Base-by-base conservation (phyloP, 495 filamentous ascomycete genomes). In the Pseudomonodictys pantanalensis region DNA sequence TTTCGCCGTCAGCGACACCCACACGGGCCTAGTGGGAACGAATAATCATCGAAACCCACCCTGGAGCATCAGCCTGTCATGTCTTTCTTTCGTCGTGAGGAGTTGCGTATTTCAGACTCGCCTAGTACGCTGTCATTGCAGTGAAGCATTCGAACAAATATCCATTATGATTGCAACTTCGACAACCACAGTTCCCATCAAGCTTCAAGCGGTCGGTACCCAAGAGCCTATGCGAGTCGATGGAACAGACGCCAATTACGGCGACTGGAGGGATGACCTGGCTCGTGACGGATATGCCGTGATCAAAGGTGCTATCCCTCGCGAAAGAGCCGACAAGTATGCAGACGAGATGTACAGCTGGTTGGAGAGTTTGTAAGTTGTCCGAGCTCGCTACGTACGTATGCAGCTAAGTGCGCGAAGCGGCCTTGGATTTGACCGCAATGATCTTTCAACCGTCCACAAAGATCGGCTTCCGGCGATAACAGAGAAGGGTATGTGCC, bases 221-320 rank as follows among this genome's bases (percentile, higher is more conserved):
- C n/a, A 49, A 18, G 30, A 32, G 38, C 39, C 17, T 30, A 56
- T 62, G 52, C 33, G 35, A 20, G 32, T 56, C 11, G 58, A 62
- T 30, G 58, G 58, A 22, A 56, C 35, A 22, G 58, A 62, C 33
- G 39, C 46, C 2, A 43, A 22, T 2, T 63, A 46, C 45, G 54
- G 26, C 15, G 50, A 66, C 52, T 66, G 62, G 62, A 20, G 39
- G 25, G 73, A 73, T 56, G 71, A 74, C 8, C 52, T 78, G 25
- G 64, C 65, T 28, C 53, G 68, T 12, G 65, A 78, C 52, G 77
- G 77, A 9, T 79, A 67, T 62, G 74, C 71, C 11, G 73, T 79
- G 1, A 70, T 78, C 55, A 79, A 78, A 55, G 73, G 73, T 15
- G 77, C 76, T 1, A 71, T 79, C 38, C 74, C 77, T 1, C 53